Evolutionary conservation across 176 grass and related monocot species (phyloP).

Genomic region (Oryza meyeriana): DNA sequence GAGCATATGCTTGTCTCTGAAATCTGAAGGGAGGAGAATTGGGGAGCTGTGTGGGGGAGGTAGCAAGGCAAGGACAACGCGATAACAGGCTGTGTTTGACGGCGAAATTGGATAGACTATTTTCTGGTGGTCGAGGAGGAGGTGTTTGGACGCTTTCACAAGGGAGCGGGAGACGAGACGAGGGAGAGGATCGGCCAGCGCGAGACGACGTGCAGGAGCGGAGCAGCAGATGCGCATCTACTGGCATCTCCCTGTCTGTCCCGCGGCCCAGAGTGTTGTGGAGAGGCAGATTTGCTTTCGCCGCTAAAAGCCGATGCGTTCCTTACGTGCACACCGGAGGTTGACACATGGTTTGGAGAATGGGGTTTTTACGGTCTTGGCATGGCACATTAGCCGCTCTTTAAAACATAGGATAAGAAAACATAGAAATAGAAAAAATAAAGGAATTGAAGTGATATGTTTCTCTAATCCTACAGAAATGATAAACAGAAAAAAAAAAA

Average conservation of each 20-base stretch:
- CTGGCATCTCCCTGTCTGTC: slow-evolving; percentile 39
- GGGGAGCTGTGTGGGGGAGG: slow-evolving; percentile 18
- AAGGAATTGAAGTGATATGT: too few relatives aligned
- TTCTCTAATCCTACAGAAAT: too few relatives aligned
- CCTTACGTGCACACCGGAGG: not conserved
- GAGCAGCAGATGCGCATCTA: slow-evolving; percentile 34
- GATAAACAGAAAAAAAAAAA: too few relatives aligned
- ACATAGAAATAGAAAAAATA: too few relatives aligned
- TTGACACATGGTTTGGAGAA: not conserved
- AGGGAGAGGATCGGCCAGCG: slow-evolving; percentile 6
- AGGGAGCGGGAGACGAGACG: not conserved
- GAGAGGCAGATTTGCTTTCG: not conserved
- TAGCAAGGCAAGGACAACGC: slow-evolving; percentile 31
- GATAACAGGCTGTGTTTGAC: slow-evolving; percentile 53
- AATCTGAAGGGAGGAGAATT: not conserved
- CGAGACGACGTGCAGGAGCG: slow-evolving; percentile 5
- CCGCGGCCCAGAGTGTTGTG: not conserved
- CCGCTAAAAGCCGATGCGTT: not conserved
- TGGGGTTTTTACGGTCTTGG: not conserved
- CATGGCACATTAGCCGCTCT: too few relatives aligned
- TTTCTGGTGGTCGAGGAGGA: not conserved
- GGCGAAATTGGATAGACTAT: not conserved
- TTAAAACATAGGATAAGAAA: too few relatives aligned
- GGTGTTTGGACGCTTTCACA: slow-evolving; percentile 18
- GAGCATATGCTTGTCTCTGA: not conserved